Evolutionary conservation across 2,329 filamentous ascomycete genomes (phyloP), one percentile per base, ranked within the genome.

Genomic region (Fusarium sp.): DNA sequence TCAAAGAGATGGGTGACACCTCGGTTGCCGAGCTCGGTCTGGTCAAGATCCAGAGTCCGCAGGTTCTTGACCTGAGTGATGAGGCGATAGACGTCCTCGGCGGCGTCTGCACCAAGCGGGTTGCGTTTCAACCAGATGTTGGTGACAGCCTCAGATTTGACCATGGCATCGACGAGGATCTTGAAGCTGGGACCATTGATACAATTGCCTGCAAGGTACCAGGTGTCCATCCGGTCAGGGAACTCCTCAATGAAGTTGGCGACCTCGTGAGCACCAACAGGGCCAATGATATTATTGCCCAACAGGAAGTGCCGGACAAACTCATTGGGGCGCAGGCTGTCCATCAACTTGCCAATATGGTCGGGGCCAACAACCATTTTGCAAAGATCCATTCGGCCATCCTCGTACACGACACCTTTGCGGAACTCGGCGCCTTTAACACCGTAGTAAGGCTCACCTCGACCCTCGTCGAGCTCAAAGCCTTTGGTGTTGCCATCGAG

Each of bases 51-150:
- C 31, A 87, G 74, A 31, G 84, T 85, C 23, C 82, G 79, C 36
- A 86, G 75, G 33, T 81, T 81, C 27, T 76, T 74, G 3, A 79
- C 78, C 31, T 79, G 62, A 0, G 81, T 82, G 63, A 86, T 80
- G 34, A 86, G 78, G 4, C 79, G 78, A 64, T 79, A 82, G 13
- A 86, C 60, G 53, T 83, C 77, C 46, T 74, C 68, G 4, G 80
- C 80, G 16, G 81, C 77, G 5, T 71, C 71, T 2, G 80, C 64
- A 0, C 79, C 79, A 25, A 87, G 79, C 2, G 85, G 85, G 73
- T 87, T 87, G 11, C 84, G 81, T 73, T 86, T 86, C 58, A 87
- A 74, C 85, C 85, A 87, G 51, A 86, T 73, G 66, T 84, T 85
- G 18, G 82, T 84, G 63, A 85, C 76, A 13, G 77, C 77, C 4